A percentile compares a stretch with the other conserved stretches of the same genome.
Conservation (phyloP, 345 rosid genomes). For the Carallia brachiata region DNA sequence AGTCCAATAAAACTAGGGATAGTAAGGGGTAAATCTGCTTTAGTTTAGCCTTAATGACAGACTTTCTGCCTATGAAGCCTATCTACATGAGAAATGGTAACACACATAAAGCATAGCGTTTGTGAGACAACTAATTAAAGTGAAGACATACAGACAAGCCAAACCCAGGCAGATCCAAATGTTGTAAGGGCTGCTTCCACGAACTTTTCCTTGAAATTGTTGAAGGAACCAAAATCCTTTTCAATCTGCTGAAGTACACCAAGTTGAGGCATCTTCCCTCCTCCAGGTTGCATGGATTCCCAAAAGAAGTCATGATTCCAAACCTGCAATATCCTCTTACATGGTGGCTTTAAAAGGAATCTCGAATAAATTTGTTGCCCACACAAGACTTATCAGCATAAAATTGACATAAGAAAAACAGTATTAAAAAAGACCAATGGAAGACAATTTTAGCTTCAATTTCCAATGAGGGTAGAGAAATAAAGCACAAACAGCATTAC, state of each 20-base stretch:
- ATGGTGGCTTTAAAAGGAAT: not conserved
- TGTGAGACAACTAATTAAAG: slow-evolving; percentile 1
- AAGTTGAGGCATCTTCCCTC: slow-evolving; percentile 66
- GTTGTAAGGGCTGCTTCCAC: slow-evolving; percentile 58
- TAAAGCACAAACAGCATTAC: too few relatives aligned
- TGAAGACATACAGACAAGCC: slow-evolving; percentile 80
- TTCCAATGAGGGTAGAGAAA: not conserved
- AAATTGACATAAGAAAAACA: not conserved
- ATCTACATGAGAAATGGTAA: not conserved
- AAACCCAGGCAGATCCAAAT: slow-evolving; percentile 94
- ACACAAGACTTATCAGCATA: not conserved
- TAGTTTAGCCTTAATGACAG: too few relatives aligned
- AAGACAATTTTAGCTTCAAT: not conserved
- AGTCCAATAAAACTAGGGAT: too few relatives aligned
- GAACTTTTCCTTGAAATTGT: slow-evolving; percentile 76
- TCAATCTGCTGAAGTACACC: slow-evolving; percentile 91
- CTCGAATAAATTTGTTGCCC: not conserved
- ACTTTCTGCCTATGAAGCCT: too few relatives aligned
- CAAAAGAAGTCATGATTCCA: slow-evolving; percentile 98
- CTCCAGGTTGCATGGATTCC: slow-evolving; percentile 99
- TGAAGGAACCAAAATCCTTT: slow-evolving; percentile 82
- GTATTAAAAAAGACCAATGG: not conserved
- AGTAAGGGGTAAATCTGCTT: too few relatives aligned
- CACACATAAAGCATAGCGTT: not conserved
- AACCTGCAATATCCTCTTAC: slow-evolving; percentile 41